A percentile compares a stretch with the other conserved stretches of the same genome.
phyloP scores from a whole-genome alignment of 495 filamentous ascomycete genomes.

The Aspergillus asperescens region DNA sequence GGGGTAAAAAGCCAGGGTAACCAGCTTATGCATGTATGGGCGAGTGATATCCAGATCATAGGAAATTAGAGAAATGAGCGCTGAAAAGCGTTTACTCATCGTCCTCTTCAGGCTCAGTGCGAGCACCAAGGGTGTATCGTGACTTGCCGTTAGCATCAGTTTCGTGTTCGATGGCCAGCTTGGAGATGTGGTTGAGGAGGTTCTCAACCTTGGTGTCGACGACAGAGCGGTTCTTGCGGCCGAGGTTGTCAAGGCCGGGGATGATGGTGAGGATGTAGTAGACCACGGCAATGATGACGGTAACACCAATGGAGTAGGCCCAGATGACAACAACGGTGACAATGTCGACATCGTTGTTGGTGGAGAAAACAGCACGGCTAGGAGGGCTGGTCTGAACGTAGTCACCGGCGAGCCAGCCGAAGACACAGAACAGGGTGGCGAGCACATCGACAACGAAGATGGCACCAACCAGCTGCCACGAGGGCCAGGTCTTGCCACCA shows the following conservation, averaged over 20 bases:
- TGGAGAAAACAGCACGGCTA: constrained; percentile 43
- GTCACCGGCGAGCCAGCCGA: constrained; percentile 60
- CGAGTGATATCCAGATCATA: constrained; percentile 30
- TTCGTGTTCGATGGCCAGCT: constrained; percentile 71
- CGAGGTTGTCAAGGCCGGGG: constrained; percentile 66
- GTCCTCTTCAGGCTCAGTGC: constrained; percentile 59
- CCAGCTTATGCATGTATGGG: constrained; percentile 30
- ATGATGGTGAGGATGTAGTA: constrained; percentile 70
- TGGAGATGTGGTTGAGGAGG: constrained; percentile 67
- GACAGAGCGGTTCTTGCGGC: constrained; percentile 68
- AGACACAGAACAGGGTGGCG: constrained; percentile 66
- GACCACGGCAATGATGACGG: constrained; percentile 70
- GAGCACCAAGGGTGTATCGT: constrained; percentile 56
- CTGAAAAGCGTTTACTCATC: constrained; percentile 52
- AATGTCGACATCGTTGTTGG: constrained; percentile 61
- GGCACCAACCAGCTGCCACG: constrained; percentile 66
- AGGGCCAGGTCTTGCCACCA: constrained; percentile 65
- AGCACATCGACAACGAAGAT: constrained; percentile 67
- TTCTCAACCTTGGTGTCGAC: constrained; percentile 78
- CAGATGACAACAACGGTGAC: constrained; percentile 76
- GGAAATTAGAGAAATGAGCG: constrained; percentile 27
- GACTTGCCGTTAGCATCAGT: constrained; percentile 48
- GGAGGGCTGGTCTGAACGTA: constrained; percentile 41
- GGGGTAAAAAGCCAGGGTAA: constrained; percentile 23
- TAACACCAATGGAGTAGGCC: constrained; percentile 72